Evolutionary conservation across 306 rosid genomes (phyloP), one percentile per base, ranked within the genome.

Genomic region (Argentina anserina): DNA sequence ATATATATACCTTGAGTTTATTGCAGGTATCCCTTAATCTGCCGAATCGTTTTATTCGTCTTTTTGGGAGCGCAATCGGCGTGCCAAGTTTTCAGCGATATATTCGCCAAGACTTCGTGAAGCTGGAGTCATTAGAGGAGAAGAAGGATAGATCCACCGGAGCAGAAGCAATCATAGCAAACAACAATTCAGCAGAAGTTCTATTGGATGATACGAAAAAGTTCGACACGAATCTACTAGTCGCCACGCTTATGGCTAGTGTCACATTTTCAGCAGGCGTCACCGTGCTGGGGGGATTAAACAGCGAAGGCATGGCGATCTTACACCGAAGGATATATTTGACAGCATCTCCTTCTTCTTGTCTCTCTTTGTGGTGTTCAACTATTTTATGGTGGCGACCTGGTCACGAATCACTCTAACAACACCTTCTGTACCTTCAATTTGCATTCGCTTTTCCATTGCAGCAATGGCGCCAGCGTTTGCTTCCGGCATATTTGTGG

Each of bases 31-130:
- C 56, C 56, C 0, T 50, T 20, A 0, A 0, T 20, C 6, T 7
- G n/a, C n/a, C n/a, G 55, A 0, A 17, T 6, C 0, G 0, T 2
- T 2, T 2, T 0, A 2, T 50, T 23, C 12, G 18, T 3, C 3
- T 2, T 25, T 26, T 56, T 0, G 63, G 36, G 3, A 11, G 8
- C 18, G 0, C 34, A 0, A 56, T 28, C 4, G n/a, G 63, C 12
- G 63, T 58, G 63, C 63, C 37, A 2, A 25, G 1, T 5, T 26
- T 58, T 36, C 63, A 58, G 7, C 63, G 2, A 58, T 52, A 21
- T 21, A 20, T 58, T 4, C 20, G n/a, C 36, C 63, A 18, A 13
- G 63, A 58, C 36, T 2, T 58, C 6, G 0, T 9, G 28, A 53
- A 53, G 23, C 9, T 23, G 15, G 33, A 58, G 4, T 2, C 63